Base-by-base conservation (phyloP, 2,329 filamentous ascomycete species). In the Chrysoporthe deuterocubensis region DNA sequence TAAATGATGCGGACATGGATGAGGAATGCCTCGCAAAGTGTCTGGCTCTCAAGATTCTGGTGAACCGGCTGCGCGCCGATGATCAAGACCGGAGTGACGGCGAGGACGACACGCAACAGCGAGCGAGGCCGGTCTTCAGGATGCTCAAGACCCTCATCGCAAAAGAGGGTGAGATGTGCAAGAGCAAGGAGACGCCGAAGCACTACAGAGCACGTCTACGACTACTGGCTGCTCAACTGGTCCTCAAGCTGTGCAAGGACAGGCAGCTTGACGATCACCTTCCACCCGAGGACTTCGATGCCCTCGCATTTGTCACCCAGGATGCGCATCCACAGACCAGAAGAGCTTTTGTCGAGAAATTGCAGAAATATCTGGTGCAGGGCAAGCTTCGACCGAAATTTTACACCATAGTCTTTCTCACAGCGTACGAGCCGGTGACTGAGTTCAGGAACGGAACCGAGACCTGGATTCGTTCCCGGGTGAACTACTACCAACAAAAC, bases 281-380 rank as follows among this genome's bases (percentile, higher is more conserved):
- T 61, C 86, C 87, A 5, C 88, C 91, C 0, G 77, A 82, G 4
- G 89, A 92, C 74, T 99, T 98, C 80, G 93, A 97, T 76, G 85
- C 87, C 40, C 85, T 99, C 13, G 91, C 94, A 0, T 86, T 92
- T 69, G 87, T 97, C 14, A 88, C 92, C 2, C 95, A 98, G 76
- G 94, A 97, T 75, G 84, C 85, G 6, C 84, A 92, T 62, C 81
- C 87, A 1, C 85, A 90, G 71, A 93, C 98, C 40, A 90, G 96
- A 44, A 87, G 85, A 59, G 87, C 87, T 1, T 98, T 99, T 74
- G 85, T 96, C 64, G 89, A 90, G 74, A 94, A 94, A 73, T 82
- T 99, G 52, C 96, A 97, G 79, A 97, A 97, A 79, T 95, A 97
- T 74, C 87, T 98, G 4, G 91, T 92, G 11, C 87, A 91, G 64